Evolutionary conservation across 495 filamentous ascomycete genomes (phyloP).

Genomic region (Tuber calosporum): DNA sequence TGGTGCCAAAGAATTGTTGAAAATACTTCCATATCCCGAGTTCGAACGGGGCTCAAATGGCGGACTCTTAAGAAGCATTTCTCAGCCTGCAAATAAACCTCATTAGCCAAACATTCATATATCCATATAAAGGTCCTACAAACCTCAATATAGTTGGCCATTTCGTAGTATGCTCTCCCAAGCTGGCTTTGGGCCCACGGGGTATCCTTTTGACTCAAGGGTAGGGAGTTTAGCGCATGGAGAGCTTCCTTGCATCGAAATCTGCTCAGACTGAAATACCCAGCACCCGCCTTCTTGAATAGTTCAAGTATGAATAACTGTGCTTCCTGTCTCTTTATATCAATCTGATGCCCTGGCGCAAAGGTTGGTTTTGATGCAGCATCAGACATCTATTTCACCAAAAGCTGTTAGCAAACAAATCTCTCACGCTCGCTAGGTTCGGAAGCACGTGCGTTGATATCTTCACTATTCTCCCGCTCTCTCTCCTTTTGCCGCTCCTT

Average conservation of each 20-base stretch:
- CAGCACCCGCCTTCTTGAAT: constrained; percentile 71
- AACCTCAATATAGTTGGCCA: constrained; percentile 68
- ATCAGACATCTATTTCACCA: constrained; percentile 40
- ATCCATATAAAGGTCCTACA: constrained; percentile 10
- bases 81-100: constrained; percentile 50
- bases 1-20: constrained; percentile 96
- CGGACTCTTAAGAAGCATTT: constrained; percentile 72
- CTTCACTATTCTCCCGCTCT: constrained; percentile 36
- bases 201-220: constrained; percentile 73
- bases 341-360: constrained; percentile 19
- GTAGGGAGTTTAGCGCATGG: constrained; percentile 59
- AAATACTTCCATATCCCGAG: constrained; percentile 94
- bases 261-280: constrained; percentile 65
- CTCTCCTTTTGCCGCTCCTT: constrained; percentile 30
- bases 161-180: constrained; percentile 81
- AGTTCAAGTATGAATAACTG: constrained; percentile 70
- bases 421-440: background rate
- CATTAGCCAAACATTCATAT: constrained; percentile 9
- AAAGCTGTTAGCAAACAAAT: background rate
- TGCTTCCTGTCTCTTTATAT: constrained; percentile 62
- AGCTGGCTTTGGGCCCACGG: constrained; percentile 92
- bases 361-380: constrained; percentile 37
- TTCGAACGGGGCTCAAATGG: constrained; percentile 63
- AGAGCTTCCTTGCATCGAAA: constrained; percentile 74
- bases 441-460: constrained; percentile 39